Percentiles rank a stretch among this genome's conserved stretches.
Evolutionary conservation across 495 filamentous ascomycete genomes (phyloP).

Genomic region (Durotheca rogersii): DNA sequence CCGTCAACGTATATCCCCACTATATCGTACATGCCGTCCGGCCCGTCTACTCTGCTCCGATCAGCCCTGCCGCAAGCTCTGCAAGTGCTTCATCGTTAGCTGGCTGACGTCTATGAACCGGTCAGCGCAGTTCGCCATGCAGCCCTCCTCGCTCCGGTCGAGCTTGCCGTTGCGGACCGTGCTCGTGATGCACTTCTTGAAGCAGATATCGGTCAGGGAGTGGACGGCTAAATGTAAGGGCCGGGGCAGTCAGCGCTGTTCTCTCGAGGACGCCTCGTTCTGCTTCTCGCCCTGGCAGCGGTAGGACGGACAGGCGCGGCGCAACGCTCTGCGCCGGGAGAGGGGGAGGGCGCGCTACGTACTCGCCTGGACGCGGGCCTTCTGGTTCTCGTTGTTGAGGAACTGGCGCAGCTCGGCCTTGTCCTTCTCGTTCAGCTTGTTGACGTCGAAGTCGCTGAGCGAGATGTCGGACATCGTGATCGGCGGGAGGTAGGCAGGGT

Average conservation of each 20-base stretch:
- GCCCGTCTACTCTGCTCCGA: neutral
- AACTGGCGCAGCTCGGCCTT: slow-evolving; percentile 85
- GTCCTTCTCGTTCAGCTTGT: slow-evolving; percentile 75
- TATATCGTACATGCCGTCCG: neutral
- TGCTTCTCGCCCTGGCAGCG: too few relatives aligned
- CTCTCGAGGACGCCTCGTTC: too few relatives aligned
- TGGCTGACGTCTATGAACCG: slow-evolving; percentile 88
- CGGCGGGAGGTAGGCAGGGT: neutral
- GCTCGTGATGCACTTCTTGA: slow-evolving; percentile 79
- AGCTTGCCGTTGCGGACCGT: slow-evolving; percentile 65
- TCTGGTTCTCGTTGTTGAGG: slow-evolving; percentile 77
- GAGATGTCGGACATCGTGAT: slow-evolving; percentile 20
- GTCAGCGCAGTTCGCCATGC: slow-evolving; percentile 88
- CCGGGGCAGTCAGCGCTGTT: slow-evolving; percentile 17
- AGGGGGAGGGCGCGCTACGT: slow-evolving; percentile 37
- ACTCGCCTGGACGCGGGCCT: slow-evolving; percentile 78
- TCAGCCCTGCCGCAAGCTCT: slow-evolving; percentile 42
- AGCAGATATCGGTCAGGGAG: slow-evolving; percentile 83
- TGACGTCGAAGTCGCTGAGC: slow-evolving; percentile 55
- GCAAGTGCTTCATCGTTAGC: slow-evolving; percentile 76
- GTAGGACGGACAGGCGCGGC: too few relatives aligned
- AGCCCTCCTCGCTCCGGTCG: slow-evolving; percentile 73
- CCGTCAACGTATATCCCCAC: neutral
- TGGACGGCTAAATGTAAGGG: slow-evolving; percentile 46
- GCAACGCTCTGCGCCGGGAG: too few relatives aligned